Conservation (phyloP, 148 eudicot genomes). For the Salicornia ramosissima region DNA sequence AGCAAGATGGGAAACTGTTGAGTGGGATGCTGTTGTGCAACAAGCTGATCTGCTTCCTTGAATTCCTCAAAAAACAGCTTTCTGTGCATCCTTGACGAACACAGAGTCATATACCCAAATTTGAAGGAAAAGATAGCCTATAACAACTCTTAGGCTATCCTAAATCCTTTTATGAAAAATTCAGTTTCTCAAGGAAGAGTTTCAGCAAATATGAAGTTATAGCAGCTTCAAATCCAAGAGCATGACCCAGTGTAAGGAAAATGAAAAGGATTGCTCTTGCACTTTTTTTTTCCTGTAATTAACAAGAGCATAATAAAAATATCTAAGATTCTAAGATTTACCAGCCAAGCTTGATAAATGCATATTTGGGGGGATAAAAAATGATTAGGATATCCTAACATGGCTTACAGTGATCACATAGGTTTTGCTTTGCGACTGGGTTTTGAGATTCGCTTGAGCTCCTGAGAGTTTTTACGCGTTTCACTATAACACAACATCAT, state of each 20-base stretch:
- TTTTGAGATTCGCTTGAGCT: constrained; percentile 63
- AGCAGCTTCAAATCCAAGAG: neutral
- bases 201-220: neutral
- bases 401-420: constrained; percentile 40
- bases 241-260: neutral
- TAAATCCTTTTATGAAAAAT: neutral
- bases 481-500: constrained; percentile 45
- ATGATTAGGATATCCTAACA: neutral
- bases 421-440: constrained; percentile 66
- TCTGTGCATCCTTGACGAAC: neutral
- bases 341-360: neutral
- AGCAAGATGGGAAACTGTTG: neutral
- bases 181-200: constrained; percentile 7
- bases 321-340: neutral
- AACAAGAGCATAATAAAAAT: neutral
- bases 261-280: neutral
- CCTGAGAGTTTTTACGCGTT: constrained; percentile 59
- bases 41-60: neutral
- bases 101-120: neutral
- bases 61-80: neutral
- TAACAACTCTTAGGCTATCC: constrained; percentile 1
- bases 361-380: neutral
- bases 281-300: neutral
- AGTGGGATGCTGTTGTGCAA: neutral
- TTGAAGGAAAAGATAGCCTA: neutral